Conservation (phyloP, 805 yeast genomes). For the Wickerhamiella hasegawae region DNA sequence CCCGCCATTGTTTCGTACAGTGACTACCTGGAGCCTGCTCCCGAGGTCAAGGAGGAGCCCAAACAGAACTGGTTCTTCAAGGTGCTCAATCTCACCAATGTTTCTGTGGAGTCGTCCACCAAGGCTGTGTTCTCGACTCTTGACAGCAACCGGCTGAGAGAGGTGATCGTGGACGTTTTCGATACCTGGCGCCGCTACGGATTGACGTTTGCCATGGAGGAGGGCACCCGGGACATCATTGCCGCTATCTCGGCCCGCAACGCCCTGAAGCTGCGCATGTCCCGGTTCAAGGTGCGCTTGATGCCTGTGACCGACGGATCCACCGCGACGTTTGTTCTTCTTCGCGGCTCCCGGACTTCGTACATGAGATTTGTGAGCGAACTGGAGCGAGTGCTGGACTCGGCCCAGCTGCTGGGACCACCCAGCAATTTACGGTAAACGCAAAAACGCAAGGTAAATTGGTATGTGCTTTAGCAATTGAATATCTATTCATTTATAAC, state of each 20-base stretch:
- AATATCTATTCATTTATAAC: no score
- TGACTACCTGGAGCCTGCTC: neutral
- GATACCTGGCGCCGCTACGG: constrained; percentile 25
- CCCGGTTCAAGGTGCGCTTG: constrained; percentile 17
- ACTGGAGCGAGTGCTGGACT: constrained; percentile 17
- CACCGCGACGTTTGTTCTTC: constrained; percentile 14
- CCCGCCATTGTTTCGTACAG: constrained; percentile 1
- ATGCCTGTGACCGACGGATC: constrained; percentile 10
- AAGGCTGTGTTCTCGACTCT: constrained; percentile 17
- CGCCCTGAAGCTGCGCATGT: constrained; percentile 20
- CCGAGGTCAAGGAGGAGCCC: constrained; percentile 12
- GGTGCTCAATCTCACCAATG: constrained; percentile 12
- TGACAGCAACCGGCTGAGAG: constrained; percentile 16
- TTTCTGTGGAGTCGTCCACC: constrained; percentile 5
- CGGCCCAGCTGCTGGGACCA: constrained; percentile 3
- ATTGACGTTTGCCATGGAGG: constrained; percentile 17
- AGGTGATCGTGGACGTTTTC: constrained; percentile 18
- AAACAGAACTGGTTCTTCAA: constrained; percentile 25
- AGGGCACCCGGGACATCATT: constrained; percentile 16
- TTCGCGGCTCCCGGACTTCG: constrained; percentile 18
- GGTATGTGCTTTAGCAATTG: no score
- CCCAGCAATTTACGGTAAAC: neutral
- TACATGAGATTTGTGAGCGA: constrained; percentile 18
- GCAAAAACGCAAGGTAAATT: no score
- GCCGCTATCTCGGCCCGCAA: constrained; percentile 22